A percentile compares a stretch with the other conserved stretches of the same genome.
phyloP scores from a whole-genome alignment of 441 rosid species.

The Eruca vesicaria region DNA sequence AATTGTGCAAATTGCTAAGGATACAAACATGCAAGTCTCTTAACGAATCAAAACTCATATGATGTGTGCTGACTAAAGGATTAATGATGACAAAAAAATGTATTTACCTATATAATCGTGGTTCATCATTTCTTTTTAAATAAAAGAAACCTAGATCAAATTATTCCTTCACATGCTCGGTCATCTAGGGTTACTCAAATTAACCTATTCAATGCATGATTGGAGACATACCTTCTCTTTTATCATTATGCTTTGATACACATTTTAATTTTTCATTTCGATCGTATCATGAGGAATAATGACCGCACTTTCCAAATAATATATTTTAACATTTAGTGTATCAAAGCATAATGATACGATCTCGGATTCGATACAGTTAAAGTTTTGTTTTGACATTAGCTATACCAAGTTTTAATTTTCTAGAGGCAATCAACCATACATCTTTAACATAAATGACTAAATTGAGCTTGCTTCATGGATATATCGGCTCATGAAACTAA shows the following conservation, averaged over 20 bases:
- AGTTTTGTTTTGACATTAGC: no score
- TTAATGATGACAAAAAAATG: constrained; percentile 2
- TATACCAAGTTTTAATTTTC: no score
- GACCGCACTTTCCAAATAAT: background rate
- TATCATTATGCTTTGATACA: constrained; percentile 12
- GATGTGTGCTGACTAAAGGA: constrained; percentile 4
- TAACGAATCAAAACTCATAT: constrained; percentile 7
- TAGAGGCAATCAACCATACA: no score
- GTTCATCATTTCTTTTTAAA: constrained; percentile 23
- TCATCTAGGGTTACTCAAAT: constrained; percentile 25
- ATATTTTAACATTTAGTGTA: background rate
- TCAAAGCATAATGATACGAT: no score
- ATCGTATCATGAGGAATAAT: constrained; percentile 15
- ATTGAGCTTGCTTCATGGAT: no score
- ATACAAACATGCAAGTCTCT: constrained; percentile 19
- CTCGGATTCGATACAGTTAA: no score
- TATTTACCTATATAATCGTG: constrained; percentile 1
- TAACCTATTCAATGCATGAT: constrained; percentile 9
- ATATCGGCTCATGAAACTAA: no score
- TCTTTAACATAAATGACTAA: no score
- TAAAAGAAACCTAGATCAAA: constrained; percentile 26
- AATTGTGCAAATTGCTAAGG: background rate
- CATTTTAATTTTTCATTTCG: background rate
- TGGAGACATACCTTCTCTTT: constrained; percentile 9
- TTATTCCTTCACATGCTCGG: constrained; percentile 30